Base-by-base conservation (phyloP, 331 rosid species). In the Prunus yedoensis region DNA sequence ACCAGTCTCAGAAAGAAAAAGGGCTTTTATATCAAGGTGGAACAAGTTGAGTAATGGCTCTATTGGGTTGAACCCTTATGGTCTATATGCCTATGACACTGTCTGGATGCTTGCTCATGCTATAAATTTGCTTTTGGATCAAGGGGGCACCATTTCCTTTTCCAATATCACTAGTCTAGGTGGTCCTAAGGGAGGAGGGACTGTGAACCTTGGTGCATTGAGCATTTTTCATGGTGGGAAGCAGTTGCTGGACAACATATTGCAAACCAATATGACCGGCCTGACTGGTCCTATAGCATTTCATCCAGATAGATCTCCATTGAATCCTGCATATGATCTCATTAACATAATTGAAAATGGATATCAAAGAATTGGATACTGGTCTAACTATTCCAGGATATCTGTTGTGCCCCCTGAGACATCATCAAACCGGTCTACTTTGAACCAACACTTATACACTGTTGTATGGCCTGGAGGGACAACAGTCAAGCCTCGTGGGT, bases 51-150 rank as follows among this genome's bases (percentile, higher is more conserved):
- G 89, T 69, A 83, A 86, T 71, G 85, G 83, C 72, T 50, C 85
- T 6, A 61, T 80, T 68, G 87, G 89, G 68, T 83, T 86, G 87
- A 85, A 85, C 54, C 78, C 85, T 5, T 85, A 83, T 45, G 87
- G 83, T 38, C 45, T 85, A 20, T 85, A 80, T 78, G 89, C n/a
- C n/a, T n/a, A n/a, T n/a, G n/a, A n/a, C n/a, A n/a, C n/a, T n/a
- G n/a, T n/a, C n/a, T n/a, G n/a, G n/a, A n/a, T n/a, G n/a, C n/a
- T n/a, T n/a, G n/a, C n/a, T n/a, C n/a, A n/a, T n/a, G n/a, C n/a
- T n/a, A n/a, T n/a, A n/a, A n/a, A n/a, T n/a, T n/a, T n/a, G n/a
- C n/a, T n/a, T n/a, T n/a, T n/a, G n/a, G n/a, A n/a, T n/a, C n/a
- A n/a, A n/a, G n/a, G n/a, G n/a, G n/a, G n/a, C n/a, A n/a, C n/a